Evolutionary conservation across 306 rosid genomes (phyloP).

Genomic region (Malus sieversii): DNA sequence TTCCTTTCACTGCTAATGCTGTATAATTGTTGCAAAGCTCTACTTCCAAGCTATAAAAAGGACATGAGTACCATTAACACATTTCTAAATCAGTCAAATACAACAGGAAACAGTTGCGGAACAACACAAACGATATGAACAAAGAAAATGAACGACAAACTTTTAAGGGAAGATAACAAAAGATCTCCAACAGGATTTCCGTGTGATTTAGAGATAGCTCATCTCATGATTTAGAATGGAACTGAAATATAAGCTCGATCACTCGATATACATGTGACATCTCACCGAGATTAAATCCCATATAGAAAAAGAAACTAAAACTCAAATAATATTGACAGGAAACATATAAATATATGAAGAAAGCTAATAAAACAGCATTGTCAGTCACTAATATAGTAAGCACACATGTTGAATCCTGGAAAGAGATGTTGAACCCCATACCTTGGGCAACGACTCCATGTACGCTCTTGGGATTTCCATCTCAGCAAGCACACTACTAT

Average conservation of each 20-base stretch:
- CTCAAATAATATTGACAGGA: background rate
- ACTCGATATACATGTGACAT: background rate
- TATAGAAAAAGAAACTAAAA: background rate
- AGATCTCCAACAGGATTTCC: background rate
- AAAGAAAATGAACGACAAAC: background rate
- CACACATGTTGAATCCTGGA: background rate
- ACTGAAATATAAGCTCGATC: background rate
- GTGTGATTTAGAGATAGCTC: background rate
- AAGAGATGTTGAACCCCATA: slow-evolving; percentile 14
- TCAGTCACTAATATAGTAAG: background rate
- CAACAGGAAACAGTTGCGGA: too few relatives aligned
- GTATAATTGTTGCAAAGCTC: too few relatives aligned
- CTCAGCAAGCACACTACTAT: slow-evolving; percentile 76
- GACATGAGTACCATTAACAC: too few relatives aligned
- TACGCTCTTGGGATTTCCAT: slow-evolving; percentile 79
- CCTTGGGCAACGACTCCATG: slow-evolving; percentile 75
- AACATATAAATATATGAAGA: background rate
- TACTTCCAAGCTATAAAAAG: too few relatives aligned
- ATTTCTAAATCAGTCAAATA: too few relatives aligned
- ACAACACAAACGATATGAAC: too few relatives aligned
- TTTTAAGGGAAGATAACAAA: background rate
- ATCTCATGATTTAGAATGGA: background rate
- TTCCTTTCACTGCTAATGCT: too few relatives aligned
- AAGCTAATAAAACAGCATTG: too few relatives aligned
- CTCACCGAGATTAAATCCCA: background rate